phyloP scores from a whole-genome alignment of 2,329 filamentous ascomycete genomes.

The Bisporella sp. region DNA sequence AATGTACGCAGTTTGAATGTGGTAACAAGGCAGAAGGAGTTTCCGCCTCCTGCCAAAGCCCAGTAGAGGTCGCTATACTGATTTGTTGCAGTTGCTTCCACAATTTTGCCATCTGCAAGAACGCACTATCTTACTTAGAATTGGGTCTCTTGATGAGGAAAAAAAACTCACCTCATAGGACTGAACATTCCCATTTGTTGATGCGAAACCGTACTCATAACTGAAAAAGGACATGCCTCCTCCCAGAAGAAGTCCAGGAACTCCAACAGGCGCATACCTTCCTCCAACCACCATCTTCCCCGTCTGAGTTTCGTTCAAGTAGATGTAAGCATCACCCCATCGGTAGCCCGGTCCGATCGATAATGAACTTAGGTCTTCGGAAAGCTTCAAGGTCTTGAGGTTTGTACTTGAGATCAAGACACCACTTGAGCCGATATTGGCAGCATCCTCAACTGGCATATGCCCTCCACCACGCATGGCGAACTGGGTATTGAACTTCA shows the following conservation, averaged over 20 bases:
- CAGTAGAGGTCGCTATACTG: conserved; percentile 42
- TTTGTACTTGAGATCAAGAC: conserved; percentile 40
- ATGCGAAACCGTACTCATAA: conserved; percentile 16
- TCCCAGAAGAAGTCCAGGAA: conserved; percentile 32
- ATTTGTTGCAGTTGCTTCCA: conserved; percentile 29
- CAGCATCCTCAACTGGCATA: conserved; percentile 46
- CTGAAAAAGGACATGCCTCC: conserved; percentile 22
- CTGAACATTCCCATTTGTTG: conserved; percentile 10
- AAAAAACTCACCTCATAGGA: conserved; percentile 8
- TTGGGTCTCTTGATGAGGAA: neutral
- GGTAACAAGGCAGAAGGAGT: conserved; percentile 47
- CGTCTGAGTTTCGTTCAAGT: conserved; percentile 21
- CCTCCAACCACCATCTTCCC: conserved; percentile 30
- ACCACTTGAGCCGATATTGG: conserved; percentile 38
- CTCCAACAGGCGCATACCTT: conserved; percentile 30
- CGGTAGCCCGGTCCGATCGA: conserved; percentile 29
- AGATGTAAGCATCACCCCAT: conserved; percentile 32
- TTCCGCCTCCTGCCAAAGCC: conserved; percentile 48
- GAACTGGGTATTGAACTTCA: conserved; percentile 30
- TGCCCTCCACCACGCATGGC: conserved; percentile 52
- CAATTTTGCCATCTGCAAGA: conserved; percentile 41
- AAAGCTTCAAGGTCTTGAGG: conserved; percentile 9
- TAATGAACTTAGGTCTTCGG: conserved; percentile 22
- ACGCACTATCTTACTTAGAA: conserved; percentile 18
- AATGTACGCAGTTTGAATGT: conserved; percentile 29